Conservation (phyloP, 257 asterid genomes). For the Asclepias syriaca region DNA sequence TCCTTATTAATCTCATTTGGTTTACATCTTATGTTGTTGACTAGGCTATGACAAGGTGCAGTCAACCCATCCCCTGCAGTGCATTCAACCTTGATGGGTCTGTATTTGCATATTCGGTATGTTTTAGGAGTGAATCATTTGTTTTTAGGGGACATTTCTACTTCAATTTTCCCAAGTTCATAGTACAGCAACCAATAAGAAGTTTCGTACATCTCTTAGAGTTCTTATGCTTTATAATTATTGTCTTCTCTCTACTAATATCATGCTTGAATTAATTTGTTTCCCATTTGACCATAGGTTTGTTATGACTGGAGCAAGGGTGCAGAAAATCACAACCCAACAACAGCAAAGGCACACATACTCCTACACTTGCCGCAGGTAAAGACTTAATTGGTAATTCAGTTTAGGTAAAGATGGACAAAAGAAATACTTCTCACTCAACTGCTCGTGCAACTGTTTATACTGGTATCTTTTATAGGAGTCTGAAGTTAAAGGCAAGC, state of each 20-base stretch:
- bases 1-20: neutral
- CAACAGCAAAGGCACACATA: slow-evolving; percentile 66
- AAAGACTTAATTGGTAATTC: slow-evolving; percentile 1
- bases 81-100: slow-evolving; percentile 88
- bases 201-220: neutral
- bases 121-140: slow-evolving; percentile 5
- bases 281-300: slow-evolving; percentile 34
- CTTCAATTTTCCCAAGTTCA: neutral
- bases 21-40: slow-evolving; percentile 13
- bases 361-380: slow-evolving; percentile 84
- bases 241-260: no score
- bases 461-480: slow-evolving; percentile 45
- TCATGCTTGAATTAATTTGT: neutral
- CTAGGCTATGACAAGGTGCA: slow-evolving; percentile 85
- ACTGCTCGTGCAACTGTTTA: neutral
- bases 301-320: slow-evolving; percentile 99
- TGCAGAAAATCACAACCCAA: slow-evolving; percentile 94
- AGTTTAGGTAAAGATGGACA: neutral
- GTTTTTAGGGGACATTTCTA: neutral
- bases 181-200: neutral
- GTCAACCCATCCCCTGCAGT: slow-evolving; percentile 81
- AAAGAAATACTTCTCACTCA: slow-evolving; percentile 1
- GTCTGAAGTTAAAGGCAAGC: slow-evolving; percentile 81
- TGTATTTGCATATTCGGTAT: slow-evolving; percentile 76
- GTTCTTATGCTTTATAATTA: neutral